Evolutionary conservation across 805 yeast species (phyloP).

Genomic region (Candida ficus): DNA sequence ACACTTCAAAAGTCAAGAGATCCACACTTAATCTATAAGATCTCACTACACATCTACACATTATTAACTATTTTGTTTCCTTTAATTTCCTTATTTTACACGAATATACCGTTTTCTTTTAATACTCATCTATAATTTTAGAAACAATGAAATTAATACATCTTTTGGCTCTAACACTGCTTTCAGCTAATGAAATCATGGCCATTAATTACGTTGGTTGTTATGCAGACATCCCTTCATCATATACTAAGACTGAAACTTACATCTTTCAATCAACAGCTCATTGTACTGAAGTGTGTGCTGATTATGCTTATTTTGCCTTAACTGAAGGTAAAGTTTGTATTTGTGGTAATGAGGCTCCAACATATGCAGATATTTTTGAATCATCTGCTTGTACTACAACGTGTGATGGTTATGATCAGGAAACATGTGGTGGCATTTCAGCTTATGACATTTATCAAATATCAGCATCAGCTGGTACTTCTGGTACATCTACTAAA

Average conservation of each 20-base stretch:
- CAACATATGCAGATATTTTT: constrained; percentile 30
- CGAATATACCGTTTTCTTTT: too few species aligned
- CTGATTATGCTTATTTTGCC: constrained; percentile 37
- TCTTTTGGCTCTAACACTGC: neutral
- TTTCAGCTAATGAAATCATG: neutral
- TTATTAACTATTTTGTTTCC: too few species aligned
- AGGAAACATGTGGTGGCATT: constrained; percentile 61
- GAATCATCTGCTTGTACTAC: constrained; percentile 33
- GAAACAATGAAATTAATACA: neutral
- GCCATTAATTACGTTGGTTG: neutral
- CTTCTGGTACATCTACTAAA: neutral
- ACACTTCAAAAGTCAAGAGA: too few species aligned
- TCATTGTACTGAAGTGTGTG: constrained; percentile 43
- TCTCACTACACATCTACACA: too few species aligned
- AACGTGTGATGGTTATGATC: constrained; percentile 52
- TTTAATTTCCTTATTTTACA: too few species aligned
- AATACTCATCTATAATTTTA: neutral
- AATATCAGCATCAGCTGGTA: constrained; percentile 14
- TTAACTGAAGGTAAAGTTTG: constrained; percentile 45
- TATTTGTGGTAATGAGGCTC: constrained; percentile 50
- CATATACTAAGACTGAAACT: neutral
- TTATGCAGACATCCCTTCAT: neutral
- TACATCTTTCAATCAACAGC: constrained; percentile 46
- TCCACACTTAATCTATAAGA: too few species aligned
- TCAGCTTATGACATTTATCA: constrained; percentile 42